Conservation (phyloP, 1,284 basidiomycete species). For the Singerocomus rubriflavus region DNA sequence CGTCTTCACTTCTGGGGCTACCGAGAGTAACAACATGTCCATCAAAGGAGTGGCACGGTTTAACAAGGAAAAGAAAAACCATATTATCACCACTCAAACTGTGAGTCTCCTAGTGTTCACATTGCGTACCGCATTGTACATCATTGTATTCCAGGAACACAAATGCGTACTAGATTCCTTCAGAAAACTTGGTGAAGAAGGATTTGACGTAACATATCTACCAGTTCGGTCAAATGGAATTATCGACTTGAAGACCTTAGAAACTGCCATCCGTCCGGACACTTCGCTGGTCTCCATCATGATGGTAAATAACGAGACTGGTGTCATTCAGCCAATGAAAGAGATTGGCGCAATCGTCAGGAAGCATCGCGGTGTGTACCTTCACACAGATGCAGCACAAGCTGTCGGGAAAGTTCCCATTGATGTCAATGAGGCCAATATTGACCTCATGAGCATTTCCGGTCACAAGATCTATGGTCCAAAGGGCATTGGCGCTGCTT, state of each 20-base stretch:
- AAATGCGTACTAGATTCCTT: constrained; percentile 99
- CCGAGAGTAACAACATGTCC: constrained; percentile 97
- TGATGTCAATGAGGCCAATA: constrained; percentile 94
- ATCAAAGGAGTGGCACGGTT: constrained; percentile 98
- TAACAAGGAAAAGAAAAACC: constrained; percentile 85
- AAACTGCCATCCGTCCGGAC: constrained; percentile 82
- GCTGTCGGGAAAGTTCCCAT: constrained; percentile 89
- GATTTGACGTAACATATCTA: constrained; percentile 97
- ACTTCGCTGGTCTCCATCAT: constrained; percentile 93
- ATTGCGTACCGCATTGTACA: constrained; percentile 1
- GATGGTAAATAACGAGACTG: constrained; percentile 99
- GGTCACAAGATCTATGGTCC: constrained; percentile 99
- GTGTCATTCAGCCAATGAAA: constrained; percentile 95
- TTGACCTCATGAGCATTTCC: constrained; percentile 95
- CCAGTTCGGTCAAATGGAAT: constrained; percentile 90
- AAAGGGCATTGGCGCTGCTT: constrained; percentile 94
- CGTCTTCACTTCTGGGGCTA: constrained; percentile 97
- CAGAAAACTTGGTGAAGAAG: constrained; percentile 92
- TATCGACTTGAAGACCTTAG: constrained; percentile 73
- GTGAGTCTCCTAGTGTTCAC: constrained; percentile 41
- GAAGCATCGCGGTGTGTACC: constrained; percentile 84
- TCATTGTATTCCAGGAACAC: constrained; percentile 73
- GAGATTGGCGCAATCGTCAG: constrained; percentile 89
- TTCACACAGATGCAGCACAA: constrained; percentile 98
- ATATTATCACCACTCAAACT: constrained; percentile 91